Conservation (phyloP, 2,329 filamentous ascomycete genomes). For the Monilinia vaccinii-corymbosi region DNA sequence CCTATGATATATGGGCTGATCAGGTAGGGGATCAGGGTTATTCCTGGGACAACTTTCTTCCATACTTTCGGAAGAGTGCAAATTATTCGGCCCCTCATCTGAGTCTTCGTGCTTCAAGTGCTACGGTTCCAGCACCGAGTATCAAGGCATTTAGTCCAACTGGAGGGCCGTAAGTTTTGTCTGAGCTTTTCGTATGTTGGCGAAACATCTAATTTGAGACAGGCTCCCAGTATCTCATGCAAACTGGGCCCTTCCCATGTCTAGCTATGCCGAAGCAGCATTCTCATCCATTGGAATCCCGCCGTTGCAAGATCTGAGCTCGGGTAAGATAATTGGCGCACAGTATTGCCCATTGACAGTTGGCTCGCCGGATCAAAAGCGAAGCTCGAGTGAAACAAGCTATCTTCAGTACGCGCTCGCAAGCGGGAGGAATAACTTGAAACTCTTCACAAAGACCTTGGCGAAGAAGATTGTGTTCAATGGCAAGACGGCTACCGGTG, state of each 20-base stretch:
- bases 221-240: constrained; percentile 3
- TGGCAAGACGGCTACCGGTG: background rate
- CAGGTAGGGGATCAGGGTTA: background rate
- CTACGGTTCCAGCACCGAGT: background rate
- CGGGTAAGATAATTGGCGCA: background rate
- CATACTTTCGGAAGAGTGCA: background rate
- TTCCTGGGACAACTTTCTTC: background rate
- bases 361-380: background rate
- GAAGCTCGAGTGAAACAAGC: constrained; percentile 1
- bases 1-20: constrained; percentile 1
- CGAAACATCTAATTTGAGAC: background rate
- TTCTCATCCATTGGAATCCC: constrained; percentile 1
- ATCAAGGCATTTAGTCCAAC: background rate
- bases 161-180: background rate
- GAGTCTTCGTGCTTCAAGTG: background rate
- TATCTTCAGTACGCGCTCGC: background rate
- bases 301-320: background rate
- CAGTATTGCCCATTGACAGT: constrained; percentile 4
- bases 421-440: background rate
- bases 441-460: background rate
- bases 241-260: constrained; percentile 2
- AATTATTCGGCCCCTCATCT: background rate
- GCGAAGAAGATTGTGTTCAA: constrained; percentile 4
- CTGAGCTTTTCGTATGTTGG: background rate
- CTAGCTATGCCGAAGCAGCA: background rate